phyloP scores from a whole-genome alignment of 305 asterid genomes.

The Solanum hybrid region DNA sequence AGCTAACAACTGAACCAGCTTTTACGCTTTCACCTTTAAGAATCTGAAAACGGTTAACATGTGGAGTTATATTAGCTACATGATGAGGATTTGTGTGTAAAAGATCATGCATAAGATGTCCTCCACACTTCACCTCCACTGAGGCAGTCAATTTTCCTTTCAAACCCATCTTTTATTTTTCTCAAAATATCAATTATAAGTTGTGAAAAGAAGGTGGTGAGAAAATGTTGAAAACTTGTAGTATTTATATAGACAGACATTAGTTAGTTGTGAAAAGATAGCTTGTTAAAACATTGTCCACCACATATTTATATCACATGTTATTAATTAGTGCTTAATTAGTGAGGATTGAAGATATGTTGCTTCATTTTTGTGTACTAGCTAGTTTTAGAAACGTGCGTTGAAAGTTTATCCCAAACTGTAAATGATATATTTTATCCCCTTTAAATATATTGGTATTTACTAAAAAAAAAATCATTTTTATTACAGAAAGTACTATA shows the following conservation, averaged over 20 bases:
- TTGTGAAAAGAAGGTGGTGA: neutral
- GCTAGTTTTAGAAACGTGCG: too few relatives aligned
- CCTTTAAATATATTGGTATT: too few relatives aligned
- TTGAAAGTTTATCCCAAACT: too few relatives aligned
- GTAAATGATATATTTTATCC: too few relatives aligned
- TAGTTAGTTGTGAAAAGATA: neutral
- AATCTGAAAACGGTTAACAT: neutral
- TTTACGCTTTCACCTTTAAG: neutral
- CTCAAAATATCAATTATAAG: neutral
- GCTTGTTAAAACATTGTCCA: too few relatives aligned
- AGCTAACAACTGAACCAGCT: neutral
- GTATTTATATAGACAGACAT: neutral
- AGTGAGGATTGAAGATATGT: too few relatives aligned
- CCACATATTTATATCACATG: too few relatives aligned
- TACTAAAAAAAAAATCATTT: too few relatives aligned
- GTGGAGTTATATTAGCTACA: neutral
- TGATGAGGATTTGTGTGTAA: neutral
- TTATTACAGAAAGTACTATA: too few relatives aligned
- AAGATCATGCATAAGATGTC: neutral
- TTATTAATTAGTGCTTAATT: too few relatives aligned
- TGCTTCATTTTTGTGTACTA: too few relatives aligned
- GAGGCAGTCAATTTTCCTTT: neutral
- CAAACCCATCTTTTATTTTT: neutral
- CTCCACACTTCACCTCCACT: neutral
- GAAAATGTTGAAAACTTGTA: neutral